A percentile compares a stretch with the other conserved stretches of the same genome.
These are phyloP conservation scores for Inga laurina DNA, from an alignment of 306 rosid species.

Conservation along the genomic window DNA sequence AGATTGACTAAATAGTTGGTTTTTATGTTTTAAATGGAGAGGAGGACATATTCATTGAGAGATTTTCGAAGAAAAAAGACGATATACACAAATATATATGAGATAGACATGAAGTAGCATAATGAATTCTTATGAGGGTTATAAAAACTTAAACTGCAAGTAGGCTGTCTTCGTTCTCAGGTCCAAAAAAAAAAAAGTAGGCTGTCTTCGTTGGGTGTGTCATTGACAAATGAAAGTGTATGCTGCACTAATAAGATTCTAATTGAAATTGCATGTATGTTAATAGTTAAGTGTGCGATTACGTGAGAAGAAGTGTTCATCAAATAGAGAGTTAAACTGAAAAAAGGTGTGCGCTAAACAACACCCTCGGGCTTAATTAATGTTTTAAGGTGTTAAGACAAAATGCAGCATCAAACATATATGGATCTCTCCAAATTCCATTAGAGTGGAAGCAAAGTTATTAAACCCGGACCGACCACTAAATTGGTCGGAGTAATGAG, in stretches of 20 bases:
- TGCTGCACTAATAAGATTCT: not conserved
- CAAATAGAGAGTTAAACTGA: not conserved
- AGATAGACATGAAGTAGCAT: not conserved
- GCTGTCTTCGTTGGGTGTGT: not conserved
- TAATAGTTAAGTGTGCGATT: not conserved
- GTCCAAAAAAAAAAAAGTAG: too few species aligned
- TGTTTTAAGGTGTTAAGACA: not conserved
- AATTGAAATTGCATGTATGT: not conserved
- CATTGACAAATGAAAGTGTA: not conserved
- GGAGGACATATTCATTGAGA: not conserved
- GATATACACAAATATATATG: not conserved
- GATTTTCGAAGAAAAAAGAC: not conserved
- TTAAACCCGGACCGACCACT: too few species aligned
- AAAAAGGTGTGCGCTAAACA: not conserved
- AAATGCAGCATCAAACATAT: not conserved
- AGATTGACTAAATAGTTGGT: not conserved
- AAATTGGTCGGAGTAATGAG: too few species aligned
- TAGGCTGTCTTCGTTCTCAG: not conserved
- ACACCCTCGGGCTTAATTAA: not conserved
- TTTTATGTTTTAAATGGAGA: not conserved
- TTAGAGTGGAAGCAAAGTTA: not conserved
- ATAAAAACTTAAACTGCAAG: not conserved
- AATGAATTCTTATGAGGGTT: not conserved
- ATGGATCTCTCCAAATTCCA: not conserved
- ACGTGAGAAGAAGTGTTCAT: not conserved